Conservation (phyloP, 176 grass and related monocot genomes). For the Echinochloa phyllopogon region DNA sequence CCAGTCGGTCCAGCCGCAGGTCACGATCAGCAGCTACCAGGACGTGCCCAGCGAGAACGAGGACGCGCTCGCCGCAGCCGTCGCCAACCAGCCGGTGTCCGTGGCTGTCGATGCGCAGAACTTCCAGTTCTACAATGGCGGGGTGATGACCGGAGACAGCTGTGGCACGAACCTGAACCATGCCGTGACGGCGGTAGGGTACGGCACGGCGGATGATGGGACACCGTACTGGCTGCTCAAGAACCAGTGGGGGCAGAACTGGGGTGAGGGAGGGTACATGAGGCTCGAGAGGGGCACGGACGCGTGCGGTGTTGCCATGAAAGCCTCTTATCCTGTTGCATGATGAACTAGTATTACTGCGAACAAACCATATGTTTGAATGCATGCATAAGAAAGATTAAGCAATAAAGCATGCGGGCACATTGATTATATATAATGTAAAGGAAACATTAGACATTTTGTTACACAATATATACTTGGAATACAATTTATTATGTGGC, state of each 20-base stretch:
- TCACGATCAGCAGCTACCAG: neutral
- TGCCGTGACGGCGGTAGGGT: neutral
- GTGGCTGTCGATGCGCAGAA: neutral
- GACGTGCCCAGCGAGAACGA: neutral
- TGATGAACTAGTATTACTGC: neutral
- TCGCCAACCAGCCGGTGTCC: neutral
- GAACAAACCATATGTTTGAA: neutral
- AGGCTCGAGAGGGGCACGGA: neutral
- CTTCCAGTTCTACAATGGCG: neutral
- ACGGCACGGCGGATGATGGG: neutral
- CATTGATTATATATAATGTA: neutral
- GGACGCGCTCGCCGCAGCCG: neutral
- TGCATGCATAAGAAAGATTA: neutral
- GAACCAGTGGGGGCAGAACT: neutral
- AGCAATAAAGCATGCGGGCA: neutral
- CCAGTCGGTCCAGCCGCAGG: neutral
- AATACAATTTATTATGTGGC: too few relatives aligned
- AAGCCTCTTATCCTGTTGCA: neutral
- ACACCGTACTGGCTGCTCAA: neutral
- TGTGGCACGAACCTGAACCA: neutral
- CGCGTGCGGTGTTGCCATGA: neutral
- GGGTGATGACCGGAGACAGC: neutral
- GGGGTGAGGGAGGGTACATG: neutral
- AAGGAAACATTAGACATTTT: too few relatives aligned
- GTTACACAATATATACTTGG: too few relatives aligned